A percentile compares a stretch with the other conserved stretches of the same genome.
Conservation (phyloP, 805 yeast species). For the Hanseniaspora valbyensis region DNA sequence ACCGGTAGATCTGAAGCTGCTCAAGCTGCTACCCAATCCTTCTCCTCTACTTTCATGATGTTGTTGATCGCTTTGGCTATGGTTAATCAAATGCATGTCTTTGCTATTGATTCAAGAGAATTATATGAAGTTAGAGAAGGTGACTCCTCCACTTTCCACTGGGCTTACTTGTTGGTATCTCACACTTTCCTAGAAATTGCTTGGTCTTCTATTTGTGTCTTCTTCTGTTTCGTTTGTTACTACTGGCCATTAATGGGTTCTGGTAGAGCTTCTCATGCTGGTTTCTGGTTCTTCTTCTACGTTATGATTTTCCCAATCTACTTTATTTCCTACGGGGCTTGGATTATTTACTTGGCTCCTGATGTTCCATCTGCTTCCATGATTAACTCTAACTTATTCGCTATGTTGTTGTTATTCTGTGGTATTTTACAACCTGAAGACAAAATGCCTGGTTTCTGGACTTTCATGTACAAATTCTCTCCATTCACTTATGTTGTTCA, state of each 20-base stretch:
- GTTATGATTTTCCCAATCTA: conserved; percentile 41
- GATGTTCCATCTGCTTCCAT: conserved; percentile 35
- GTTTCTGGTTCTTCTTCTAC: conserved; percentile 41
- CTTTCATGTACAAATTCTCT: conserved; percentile 36
- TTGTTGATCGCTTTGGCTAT: conserved; percentile 41
- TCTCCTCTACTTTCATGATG: conserved; percentile 50
- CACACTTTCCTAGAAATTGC: conserved; percentile 38
- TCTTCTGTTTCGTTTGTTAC: conserved; percentile 34
- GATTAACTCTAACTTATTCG: conserved; percentile 38
- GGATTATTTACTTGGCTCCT: conserved; percentile 38
- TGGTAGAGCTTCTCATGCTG: conserved; percentile 39
- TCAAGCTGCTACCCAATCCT: conserved; percentile 57
- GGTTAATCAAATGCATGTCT: conserved; percentile 53
- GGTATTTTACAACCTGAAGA: conserved; percentile 39
- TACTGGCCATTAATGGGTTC: conserved; percentile 40
- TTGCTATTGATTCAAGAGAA: conserved; percentile 48
- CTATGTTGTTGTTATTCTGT: conserved; percentile 45
- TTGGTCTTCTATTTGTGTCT: conserved; percentile 38
- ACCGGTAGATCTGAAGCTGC: conserved; percentile 41
- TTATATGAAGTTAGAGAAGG: conserved; percentile 64
- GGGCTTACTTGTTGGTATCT: conserved; percentile 46
- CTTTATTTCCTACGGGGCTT: conserved; percentile 43
- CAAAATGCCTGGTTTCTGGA: conserved; percentile 41
- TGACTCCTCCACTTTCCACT: conserved; percentile 58
- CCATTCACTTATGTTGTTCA: conserved; percentile 42